Evolutionary conservation across 2,329 filamentous ascomycete species (phyloP), one percentile per base, ranked within the genome.

Genomic region (Neofusicoccum laricinum): DNA sequence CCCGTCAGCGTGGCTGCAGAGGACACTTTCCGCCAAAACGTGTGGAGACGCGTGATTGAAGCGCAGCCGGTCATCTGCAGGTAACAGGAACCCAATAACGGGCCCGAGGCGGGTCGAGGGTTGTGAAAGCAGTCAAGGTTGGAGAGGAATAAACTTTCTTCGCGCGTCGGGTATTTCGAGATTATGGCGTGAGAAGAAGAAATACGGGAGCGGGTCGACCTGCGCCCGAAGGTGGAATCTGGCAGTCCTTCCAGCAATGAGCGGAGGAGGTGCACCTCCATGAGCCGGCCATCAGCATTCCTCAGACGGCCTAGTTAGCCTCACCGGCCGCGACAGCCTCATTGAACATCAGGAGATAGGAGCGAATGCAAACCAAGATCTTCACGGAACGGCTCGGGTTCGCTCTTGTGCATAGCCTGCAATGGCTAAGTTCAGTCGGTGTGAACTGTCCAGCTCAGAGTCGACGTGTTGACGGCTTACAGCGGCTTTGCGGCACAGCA

Each of bases 401-500:
- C 25, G 53, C 40, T 17, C 45, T 19, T 40, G 15, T 34, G 25
- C 21, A 34, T 34, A 32, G 40, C 0, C 8, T 8, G 38, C 21
- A 17, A 32, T 19, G 40, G 12, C 53, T 25, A 19, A 19, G 17
- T 36, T 59, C 4, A 46, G 41, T 59, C 55, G 55, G 55, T 59
- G 55, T 34, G 55, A 38, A 48, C 5, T 19, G 8, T 46, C 55
- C 55, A 59, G 14, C 25, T 46, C 55, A 59, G n/a, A 10, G 21
- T 59, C 30, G 55, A 59, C 55, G 55, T 59, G 55, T 46, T 46
- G 30, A 32, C 19, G 50, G 50, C n/a, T 25, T 40, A n/a, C 38
- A 43, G 38, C 51, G 51, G 40, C 21, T 43, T 46, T 59, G 49
- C 32, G 49, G 49, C 49, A 19, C 19, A 38, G 49, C 30, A 10